Base-by-base conservation (phyloP, 305 asterid species). In the Fraxinus greggii region DNA sequence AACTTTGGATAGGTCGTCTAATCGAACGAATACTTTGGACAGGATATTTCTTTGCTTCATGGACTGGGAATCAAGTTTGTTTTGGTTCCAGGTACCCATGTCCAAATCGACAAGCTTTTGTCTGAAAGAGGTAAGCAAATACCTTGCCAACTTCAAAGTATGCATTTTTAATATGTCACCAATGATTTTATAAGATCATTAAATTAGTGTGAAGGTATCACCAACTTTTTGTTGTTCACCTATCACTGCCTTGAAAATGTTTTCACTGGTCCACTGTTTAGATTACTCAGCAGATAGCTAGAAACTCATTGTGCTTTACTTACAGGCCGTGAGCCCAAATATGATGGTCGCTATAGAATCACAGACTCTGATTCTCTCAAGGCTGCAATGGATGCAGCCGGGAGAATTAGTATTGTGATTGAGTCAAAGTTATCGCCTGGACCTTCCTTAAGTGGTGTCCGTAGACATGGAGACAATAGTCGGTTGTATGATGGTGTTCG, bases 41-140 rank as follows among this genome's bases (percentile, higher is more conserved):
- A 95, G 99, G 99, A 97, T 84, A 93, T 97, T 67, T 94, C 99
- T 77, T 91, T 94, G 4, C 95, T 97, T 85, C 99, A 93, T 87
- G 98, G 97, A 26, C 88, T 94, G 77, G 99, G 99, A 78, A 90
- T 97, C 88, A 97, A 93, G 80, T 94, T 97, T 87, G 98, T 97
- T 88, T 93, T 96, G 36, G 98, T 96, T 76, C 98, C 98, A 0
- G 99, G 99, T 67, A 92, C 97, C 7, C 99, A 94, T 81, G 98
- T 93, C 40, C 98, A 92, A 86, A 96, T 96, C 75, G 98, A 96
- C 84, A 80, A 88, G 86, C 94, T 93, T 86, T 82, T 97, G 80
- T 85, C 87, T 75, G 95, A 92, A 84, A 89, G 95, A 82, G 97
- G 99, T 94, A 61, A 74, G 86, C 80, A 48, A 75, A 13, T 69